These are phyloP conservation scores for Starmerella floricola DNA, from an alignment of 805 yeast species.

Conservation along the genomic window DNA sequence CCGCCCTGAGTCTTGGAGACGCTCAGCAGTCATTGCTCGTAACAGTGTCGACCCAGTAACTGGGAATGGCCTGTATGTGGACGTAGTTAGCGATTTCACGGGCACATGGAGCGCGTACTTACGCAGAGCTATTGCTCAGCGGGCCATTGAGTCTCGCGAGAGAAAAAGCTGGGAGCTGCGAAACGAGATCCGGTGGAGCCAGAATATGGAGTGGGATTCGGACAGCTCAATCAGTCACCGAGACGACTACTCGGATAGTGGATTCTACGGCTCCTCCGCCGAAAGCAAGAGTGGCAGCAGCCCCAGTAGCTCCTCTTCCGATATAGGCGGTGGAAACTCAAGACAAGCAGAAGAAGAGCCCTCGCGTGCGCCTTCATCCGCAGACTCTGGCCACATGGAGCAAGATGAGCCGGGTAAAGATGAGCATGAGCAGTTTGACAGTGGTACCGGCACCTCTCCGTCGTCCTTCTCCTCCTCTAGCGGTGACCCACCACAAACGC, in stretches of 20 bases:
- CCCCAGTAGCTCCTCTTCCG: no score
- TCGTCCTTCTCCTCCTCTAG: no score
- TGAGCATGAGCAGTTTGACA: no score
- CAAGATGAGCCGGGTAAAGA: no score
- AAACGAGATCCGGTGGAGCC: conserved; percentile 14
- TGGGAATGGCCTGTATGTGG: conserved; percentile 14
- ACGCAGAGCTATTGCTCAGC: conserved; percentile 26
- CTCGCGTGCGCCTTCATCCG: no score
- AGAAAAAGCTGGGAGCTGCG: conserved; percentile 9
- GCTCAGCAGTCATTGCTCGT: conserved; percentile 13
- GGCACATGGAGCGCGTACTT: conserved; percentile 27
- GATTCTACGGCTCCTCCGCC: no score
- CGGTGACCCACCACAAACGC: no score
- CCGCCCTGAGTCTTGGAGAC: conserved; percentile 20
- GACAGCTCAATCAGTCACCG: background rate
- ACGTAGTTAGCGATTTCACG: conserved; percentile 26
- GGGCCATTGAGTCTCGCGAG: conserved; percentile 21
- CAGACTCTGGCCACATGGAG: no score
- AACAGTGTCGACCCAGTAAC: background rate
- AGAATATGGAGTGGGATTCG: conserved; percentile 10
- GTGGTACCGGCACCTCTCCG: no score
- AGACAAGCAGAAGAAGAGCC: no score
- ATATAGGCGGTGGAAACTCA: no score
- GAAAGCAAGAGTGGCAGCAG: background rate
- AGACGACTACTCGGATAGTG: no score